Evolutionary conservation across 805 yeast genomes (phyloP).

Genomic region (Ogataea haglerorum): DNA sequence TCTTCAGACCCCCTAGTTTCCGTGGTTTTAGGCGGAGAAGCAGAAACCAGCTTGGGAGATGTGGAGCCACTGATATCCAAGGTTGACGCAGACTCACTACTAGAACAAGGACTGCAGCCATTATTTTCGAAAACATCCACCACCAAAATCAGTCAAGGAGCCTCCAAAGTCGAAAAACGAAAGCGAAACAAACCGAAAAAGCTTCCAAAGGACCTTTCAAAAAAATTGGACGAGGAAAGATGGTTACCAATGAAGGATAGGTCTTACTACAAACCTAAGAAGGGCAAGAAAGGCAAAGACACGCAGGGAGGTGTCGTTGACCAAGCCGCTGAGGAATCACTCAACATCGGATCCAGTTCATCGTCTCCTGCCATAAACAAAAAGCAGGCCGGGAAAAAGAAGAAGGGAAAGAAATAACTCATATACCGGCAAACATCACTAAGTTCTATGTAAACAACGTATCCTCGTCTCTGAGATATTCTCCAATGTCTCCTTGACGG

Average conservation of each 20-base stretch:
- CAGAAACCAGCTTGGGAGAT: conserved; percentile 15
- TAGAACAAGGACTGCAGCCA: conserved; percentile 29
- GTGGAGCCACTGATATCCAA: conserved; percentile 27
- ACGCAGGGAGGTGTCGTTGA: conserved; percentile 64
- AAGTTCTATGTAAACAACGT: conserved; percentile 71
- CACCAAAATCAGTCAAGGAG: conserved; percentile 3
- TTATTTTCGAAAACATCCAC: conserved; percentile 16
- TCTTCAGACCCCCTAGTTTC: conserved; percentile 24
- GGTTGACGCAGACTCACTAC: conserved; percentile 32
- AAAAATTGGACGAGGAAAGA: conserved; percentile 64
- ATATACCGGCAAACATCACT: conserved; percentile 7
- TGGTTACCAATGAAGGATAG: conserved; percentile 91
- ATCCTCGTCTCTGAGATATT: conserved; percentile 96
- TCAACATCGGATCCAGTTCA: conserved; percentile 22
- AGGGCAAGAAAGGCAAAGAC: conserved; percentile 53
- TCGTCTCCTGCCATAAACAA: conserved; percentile 14
- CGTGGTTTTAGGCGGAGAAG: conserved; percentile 17
- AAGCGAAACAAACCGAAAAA: conserved; percentile 29
- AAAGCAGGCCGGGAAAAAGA: conserved; percentile 22
- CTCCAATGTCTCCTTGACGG: conserved; percentile 97
- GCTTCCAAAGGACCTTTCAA: conserved; percentile 23
- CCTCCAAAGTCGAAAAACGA: conserved; percentile 20
- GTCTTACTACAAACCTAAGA: conserved; percentile 75
- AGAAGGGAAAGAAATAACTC: conserved; percentile 28
- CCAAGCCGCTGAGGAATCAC: conserved; percentile 40